Evolutionary conservation across 1,139 yeast genomes (phyloP), one percentile per base, ranked within the genome.

Genomic region (Yamadazyma membranifaciens): DNA sequence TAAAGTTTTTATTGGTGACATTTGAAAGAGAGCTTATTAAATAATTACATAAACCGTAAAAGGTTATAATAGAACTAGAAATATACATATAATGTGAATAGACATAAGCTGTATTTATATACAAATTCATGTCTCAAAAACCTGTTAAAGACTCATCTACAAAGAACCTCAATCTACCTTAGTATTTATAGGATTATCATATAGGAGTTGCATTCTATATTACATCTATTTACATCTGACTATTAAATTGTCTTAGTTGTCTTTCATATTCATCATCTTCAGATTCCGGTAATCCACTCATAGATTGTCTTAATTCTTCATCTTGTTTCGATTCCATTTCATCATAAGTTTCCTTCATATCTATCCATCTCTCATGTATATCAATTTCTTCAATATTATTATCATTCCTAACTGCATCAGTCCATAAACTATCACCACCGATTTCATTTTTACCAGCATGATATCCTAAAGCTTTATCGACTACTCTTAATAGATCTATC

Each of bases 361-460:
- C 97, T 10, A 94, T 78, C 99, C 99, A 94, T 46, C 99, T 71
- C 51, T 94, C 98, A 51, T 94, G 98, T 6, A 89, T 78, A 57
- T 91, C 96, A 6, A 83, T 70, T 14, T 65, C 69, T 3, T 75
- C 78, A 9, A 20, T 12, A 11, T 9, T 11, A 0, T 74, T 70
- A 20, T 20, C 24, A 5, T 83, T 80, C 47, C 98, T 73, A 1
- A 92, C 78, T 0, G 97, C 96, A 52, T 91, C 96, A 12, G 91
- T 86, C 98, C 98, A 94, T 3, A 92, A 81, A 0, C 94, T 78
- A 58, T 94, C 99, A 13, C 98, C 98, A 3, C 97, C 96, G 11
- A 91, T 73, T 52, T 94, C 99, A 7, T 20, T 20, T 27, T 89
- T 85, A 67, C 87, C 89, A 7, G 24, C 5, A 50, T 87, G 76